Percentiles rank a stretch among this genome's conserved stretches.
phyloP scores from a whole-genome alignment of 306 rosid species.

The Chamaecrista fasciculata region DNA sequence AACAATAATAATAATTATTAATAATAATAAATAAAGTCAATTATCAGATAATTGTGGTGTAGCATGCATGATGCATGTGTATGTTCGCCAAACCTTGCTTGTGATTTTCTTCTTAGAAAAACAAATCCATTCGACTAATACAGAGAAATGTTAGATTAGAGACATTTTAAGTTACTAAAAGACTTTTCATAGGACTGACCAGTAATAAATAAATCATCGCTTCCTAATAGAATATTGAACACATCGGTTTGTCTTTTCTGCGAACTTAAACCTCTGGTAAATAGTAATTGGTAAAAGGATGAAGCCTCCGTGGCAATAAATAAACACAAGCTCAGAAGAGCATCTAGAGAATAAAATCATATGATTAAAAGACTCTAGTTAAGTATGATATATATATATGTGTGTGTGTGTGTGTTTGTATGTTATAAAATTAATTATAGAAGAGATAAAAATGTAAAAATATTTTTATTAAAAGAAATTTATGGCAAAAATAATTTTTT shows the following conservation, averaged over 20 bases:
- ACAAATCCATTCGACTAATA: neutral
- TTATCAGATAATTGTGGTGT: neutral
- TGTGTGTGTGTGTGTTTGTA: too few relatives aligned
- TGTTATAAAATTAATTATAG: too few relatives aligned
- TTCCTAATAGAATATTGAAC: too few relatives aligned
- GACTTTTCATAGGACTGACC: neutral
- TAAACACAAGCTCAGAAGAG: neutral
- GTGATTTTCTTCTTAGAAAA: neutral
- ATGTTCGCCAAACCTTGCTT: neutral
- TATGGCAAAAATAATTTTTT: too few relatives aligned
- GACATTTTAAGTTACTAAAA: neutral
- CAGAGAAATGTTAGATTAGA: neutral
- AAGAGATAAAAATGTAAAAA: too few relatives aligned
- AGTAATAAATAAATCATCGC: neutral
- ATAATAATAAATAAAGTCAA: neutral
- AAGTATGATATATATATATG: too few relatives aligned
- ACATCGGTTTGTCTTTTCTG: neutral
- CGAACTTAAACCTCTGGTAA: neutral
- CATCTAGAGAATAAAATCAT: neutral
- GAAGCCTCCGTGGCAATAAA: neutral
- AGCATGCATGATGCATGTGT: neutral
- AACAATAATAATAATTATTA: neutral
- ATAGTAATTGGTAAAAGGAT: neutral
- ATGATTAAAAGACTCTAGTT: too few relatives aligned
- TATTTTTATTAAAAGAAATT: too few relatives aligned